Conservation (phyloP, 2,329 filamentous ascomycete species). For the Ascochyta pisi region DNA sequence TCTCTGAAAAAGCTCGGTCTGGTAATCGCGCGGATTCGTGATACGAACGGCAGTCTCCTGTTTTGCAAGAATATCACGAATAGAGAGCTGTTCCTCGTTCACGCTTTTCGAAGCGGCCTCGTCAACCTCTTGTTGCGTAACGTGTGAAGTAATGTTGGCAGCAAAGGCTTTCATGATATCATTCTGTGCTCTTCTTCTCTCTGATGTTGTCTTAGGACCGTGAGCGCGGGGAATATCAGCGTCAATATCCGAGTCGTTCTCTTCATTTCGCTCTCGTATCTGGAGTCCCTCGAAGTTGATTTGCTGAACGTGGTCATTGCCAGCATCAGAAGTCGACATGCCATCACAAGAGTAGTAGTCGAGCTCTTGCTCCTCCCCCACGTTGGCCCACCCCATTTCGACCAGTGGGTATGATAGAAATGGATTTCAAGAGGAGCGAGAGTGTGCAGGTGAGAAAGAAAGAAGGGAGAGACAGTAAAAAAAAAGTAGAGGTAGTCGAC, state of each 20-base stretch:
- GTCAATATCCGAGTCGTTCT: constrained; percentile 35
- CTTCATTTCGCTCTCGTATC: not conserved
- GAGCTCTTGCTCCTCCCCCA: constrained; percentile 28
- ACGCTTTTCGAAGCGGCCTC: constrained; percentile 40
- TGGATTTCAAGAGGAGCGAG: not conserved
- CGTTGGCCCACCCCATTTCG: constrained; percentile 28
- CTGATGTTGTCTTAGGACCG: constrained; percentile 35
- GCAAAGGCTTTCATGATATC: constrained; percentile 53
- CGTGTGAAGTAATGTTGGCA: constrained; percentile 51
- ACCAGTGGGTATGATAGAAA: not conserved
- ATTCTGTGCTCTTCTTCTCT: constrained; percentile 53
- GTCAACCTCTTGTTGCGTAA: constrained; percentile 51
- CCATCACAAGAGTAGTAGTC: constrained; percentile 24
- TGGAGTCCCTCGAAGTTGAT: not conserved
- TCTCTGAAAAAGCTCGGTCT: constrained; percentile 86
- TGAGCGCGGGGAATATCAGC: constrained; percentile 29
- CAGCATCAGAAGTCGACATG: constrained; percentile 5
- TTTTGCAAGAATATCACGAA: constrained; percentile 60
- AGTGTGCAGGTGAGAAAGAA: not conserved
- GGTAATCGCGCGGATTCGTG: constrained; percentile 83
- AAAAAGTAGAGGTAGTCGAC: not conserved
- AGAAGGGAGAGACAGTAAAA: not conserved
- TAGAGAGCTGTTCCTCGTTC: constrained; percentile 59
- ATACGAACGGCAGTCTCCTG: constrained; percentile 67
- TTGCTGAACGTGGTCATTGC: not conserved